Evolutionary conservation across 805 yeast species (phyloP).

Genomic region (Saturnispora hagleri): DNA sequence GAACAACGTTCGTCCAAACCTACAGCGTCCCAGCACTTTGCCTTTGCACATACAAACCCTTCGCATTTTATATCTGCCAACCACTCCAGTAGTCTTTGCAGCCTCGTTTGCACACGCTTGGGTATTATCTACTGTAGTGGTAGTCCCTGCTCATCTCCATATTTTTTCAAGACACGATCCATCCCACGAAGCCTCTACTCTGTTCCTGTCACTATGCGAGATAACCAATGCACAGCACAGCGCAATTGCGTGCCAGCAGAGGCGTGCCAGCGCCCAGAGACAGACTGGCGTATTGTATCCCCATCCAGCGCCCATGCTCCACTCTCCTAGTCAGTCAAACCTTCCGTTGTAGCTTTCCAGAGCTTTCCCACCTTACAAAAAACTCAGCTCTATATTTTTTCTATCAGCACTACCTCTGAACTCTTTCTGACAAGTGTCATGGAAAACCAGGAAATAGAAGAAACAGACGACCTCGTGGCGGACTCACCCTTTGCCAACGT

Average conservation of each 20-base stretch:
- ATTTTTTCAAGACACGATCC: neutral
- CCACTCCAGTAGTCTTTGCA: neutral
- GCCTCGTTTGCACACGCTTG: neutral
- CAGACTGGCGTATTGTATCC: neutral
- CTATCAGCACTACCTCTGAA: neutral
- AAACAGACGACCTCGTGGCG: conserved; percentile 13
- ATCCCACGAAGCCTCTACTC: neutral
- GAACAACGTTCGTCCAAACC: too few species aligned
- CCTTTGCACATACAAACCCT: too few species aligned
- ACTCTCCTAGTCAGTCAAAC: too few species aligned
- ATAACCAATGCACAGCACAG: too few species aligned
- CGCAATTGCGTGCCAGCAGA: too few species aligned
- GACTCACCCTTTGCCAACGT: conserved; percentile 52
- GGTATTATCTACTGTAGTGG: neutral
- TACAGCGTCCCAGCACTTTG: too few species aligned
- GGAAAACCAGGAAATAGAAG: neutral
- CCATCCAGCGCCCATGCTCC: neutral
- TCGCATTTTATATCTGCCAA: neutral
- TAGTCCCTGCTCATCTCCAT: neutral
- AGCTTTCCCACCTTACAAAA: neutral
- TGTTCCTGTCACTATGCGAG: too few species aligned
- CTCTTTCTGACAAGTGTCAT: neutral
- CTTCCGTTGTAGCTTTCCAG: neutral
- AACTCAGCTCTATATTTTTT: neutral
- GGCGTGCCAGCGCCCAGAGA: too few species aligned